Evolutionary conservation across 345 rosid species (phyloP).

Genomic region (Iberis pinnata): DNA sequence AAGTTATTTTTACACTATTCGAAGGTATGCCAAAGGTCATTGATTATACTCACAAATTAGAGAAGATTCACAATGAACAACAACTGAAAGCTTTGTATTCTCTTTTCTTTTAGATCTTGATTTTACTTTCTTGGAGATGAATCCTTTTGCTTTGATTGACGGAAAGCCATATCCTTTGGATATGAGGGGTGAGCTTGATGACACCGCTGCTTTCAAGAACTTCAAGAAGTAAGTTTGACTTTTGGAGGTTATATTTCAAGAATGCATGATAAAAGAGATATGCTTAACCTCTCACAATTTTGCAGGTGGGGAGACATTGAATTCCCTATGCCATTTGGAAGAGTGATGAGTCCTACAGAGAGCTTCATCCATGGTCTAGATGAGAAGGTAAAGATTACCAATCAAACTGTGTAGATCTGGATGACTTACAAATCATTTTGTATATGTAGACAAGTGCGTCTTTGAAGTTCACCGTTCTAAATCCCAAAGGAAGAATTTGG

Average conservation of each 20-base stretch:
- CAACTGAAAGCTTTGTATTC: neutral
- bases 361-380: constrained; percentile 82
- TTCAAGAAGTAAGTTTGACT: constrained; percentile 56
- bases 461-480: constrained; percentile 87
- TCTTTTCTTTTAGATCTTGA: constrained; percentile 55
- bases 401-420: too few species aligned
- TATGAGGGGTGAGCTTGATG: constrained; percentile 98
- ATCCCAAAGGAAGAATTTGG: constrained; percentile 92
- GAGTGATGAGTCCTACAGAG: constrained; percentile 85
- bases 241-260: neutral
- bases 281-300: constrained; percentile 8
- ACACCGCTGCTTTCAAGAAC: constrained; percentile 94
- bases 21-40: constrained; percentile 68
- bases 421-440: neutral
- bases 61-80: neutral
- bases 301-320: constrained; percentile 86
- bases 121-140: constrained; percentile 98
- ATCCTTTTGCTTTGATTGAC: constrained; percentile 81
- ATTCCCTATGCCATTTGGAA: constrained; percentile 89
- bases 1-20: constrained; percentile 58
- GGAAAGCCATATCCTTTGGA: constrained; percentile 93
- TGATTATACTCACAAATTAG: neutral
- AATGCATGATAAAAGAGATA: neutral
- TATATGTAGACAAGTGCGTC: constrained; percentile 84
- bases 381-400: constrained; percentile 71